phyloP scores from a whole-genome alignment of 331 rosid genomes.

The Quercus phellos region DNA sequence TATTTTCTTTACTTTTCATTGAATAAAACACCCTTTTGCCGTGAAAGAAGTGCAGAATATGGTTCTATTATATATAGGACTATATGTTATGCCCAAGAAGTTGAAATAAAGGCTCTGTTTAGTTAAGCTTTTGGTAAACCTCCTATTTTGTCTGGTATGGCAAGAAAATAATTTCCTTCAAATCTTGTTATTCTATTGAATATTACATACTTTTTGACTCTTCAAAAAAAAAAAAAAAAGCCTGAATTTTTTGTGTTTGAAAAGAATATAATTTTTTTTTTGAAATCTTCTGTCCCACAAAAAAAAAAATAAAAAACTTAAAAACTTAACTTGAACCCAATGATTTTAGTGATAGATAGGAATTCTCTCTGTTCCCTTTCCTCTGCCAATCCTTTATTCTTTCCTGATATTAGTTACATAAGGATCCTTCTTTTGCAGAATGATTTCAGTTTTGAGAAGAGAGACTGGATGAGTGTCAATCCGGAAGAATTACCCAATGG shows the following conservation, averaged over 20 bases:
- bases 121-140: background rate
- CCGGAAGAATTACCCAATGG: slow-evolving; percentile 66
- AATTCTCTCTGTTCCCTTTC: background rate
- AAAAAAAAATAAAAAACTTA: background rate
- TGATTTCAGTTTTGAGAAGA: slow-evolving; percentile 70
- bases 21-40: background rate
- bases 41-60: background rate
- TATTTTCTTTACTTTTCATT: background rate
- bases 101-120: background rate
- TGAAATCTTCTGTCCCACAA: background rate
- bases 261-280: background rate
- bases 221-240: background rate
- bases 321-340: background rate
- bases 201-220: background rate
- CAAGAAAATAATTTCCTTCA: background rate
- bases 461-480: slow-evolving; percentile 79
- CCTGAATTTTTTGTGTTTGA: background rate
- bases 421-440: slow-evolving; percentile 43
- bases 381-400: background rate
- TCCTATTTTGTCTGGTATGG: background rate
- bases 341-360: background rate
- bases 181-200: background rate
- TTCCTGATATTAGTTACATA: background rate
- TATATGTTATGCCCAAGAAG: background rate
- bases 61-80: background rate